Evolutionary conservation across 345 rosid species (phyloP).

Genomic region (Aethionema arabicum): DNA sequence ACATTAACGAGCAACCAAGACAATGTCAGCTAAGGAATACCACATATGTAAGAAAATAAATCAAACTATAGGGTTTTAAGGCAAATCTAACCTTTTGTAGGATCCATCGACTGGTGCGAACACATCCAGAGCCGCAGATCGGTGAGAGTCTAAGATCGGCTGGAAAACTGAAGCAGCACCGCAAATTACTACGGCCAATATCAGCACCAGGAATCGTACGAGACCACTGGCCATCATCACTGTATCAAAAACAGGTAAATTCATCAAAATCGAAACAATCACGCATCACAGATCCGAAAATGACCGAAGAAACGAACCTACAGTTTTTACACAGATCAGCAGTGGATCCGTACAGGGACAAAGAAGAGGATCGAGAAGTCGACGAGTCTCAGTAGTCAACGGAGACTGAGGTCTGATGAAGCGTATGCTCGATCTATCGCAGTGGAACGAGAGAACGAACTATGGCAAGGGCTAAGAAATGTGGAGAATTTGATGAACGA

Average conservation of each 20-base stretch:
- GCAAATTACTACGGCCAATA: slow-evolving; percentile 50
- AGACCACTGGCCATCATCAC: slow-evolving; percentile 60
- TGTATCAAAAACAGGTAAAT: slow-evolving; percentile 30
- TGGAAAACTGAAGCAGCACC: slow-evolving; percentile 55
- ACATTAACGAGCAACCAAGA: slow-evolving; percentile 7
- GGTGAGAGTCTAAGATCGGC: slow-evolving; percentile 88
- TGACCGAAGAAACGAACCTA: slow-evolving; percentile 1
- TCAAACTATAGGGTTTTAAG: not conserved
- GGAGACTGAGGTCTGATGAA: slow-evolving; percentile 33
- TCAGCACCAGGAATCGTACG: slow-evolving; percentile 42
- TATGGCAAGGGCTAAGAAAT: not conserved
- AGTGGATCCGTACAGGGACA: slow-evolving; percentile 4
- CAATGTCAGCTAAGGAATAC: slow-evolving; percentile 2
- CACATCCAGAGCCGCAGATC: slow-evolving; percentile 87
- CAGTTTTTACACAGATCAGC: slow-evolving; percentile 16
- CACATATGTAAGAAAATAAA: not conserved
- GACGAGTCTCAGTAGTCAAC: slow-evolving; percentile 39
- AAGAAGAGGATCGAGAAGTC: slow-evolving; percentile 16
- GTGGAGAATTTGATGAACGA: slow-evolving; percentile 20
- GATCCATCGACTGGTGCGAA: slow-evolving; percentile 63
- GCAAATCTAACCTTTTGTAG: slow-evolving; percentile 52
- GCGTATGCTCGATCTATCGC: slow-evolving; percentile 33
- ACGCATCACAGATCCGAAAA: slow-evolving; percentile 19
- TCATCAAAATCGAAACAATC: slow-evolving; percentile 12
- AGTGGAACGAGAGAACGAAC: slow-evolving; percentile 8